phyloP scores from a whole-genome alignment of 2,329 filamentous ascomycete genomes.

The Fusarium fracticaudum region DNA sequence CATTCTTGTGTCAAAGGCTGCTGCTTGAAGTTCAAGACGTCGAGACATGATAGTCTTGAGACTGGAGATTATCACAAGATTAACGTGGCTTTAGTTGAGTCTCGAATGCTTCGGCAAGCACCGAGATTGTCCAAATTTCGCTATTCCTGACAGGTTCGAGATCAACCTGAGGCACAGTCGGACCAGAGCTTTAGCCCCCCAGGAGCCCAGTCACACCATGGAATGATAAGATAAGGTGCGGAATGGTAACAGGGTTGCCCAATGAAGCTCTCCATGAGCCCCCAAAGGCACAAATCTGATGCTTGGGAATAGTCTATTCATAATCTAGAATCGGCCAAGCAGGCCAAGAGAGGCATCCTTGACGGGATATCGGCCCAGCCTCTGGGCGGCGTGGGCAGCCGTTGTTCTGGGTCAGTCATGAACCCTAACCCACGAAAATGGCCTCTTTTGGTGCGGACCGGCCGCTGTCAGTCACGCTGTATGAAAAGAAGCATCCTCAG shows the following conservation, averaged over 20 bases:
- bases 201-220: not conserved
- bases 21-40: not conserved
- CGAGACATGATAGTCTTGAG: not conserved
- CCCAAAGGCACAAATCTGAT: not conserved
- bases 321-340: not conserved
- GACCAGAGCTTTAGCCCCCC: not conserved
- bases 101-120: not conserved
- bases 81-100: not conserved
- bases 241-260: not conserved
- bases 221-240: not conserved
- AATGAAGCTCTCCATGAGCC: not conserved
- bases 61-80: not conserved
- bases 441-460: not conserved
- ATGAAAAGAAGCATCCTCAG: not conserved
- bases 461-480: not conserved
- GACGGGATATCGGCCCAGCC: conserved; percentile 24
- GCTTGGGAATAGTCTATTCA: not conserved
- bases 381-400: conserved; percentile 7
- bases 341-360: conserved; percentile 1
- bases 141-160: not conserved
- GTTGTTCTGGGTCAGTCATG: conserved; percentile 2
- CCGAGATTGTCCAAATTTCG: not conserved
- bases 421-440: conserved; percentile 23
- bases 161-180: not conserved
- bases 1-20: no score